Evolutionary conservation across 2,329 filamentous ascomycete genomes (phyloP).

Genomic region (Ascochyta rabiei): DNA sequence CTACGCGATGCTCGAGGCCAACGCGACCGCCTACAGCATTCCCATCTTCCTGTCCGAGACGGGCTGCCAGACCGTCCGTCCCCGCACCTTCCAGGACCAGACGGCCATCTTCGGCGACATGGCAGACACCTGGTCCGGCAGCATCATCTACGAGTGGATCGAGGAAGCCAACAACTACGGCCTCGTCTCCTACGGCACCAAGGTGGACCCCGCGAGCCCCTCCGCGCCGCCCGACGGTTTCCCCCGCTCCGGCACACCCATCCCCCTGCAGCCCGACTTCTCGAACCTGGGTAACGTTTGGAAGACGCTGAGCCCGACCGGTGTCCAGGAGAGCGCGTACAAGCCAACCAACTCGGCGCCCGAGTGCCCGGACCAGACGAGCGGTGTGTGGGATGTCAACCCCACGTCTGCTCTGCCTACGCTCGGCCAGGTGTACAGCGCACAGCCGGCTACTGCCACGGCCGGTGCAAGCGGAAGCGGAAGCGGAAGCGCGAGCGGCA

Average conservation of each 20-base stretch:
- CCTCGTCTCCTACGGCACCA: constrained; percentile 74
- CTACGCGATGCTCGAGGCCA: constrained; percentile 70
- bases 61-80: constrained; percentile 72
- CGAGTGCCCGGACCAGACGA: constrained; percentile 72
- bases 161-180: constrained; percentile 84
- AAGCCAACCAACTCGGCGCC: constrained; percentile 66
- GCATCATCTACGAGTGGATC: constrained; percentile 91
- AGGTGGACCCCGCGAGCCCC: constrained; percentile 55
- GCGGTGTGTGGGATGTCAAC: constrained; percentile 73
- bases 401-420: constrained; percentile 73
- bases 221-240: constrained; percentile 67
- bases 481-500: constrained; percentile 2
- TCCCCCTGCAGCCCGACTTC: constrained; percentile 77
- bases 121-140: constrained; percentile 73
- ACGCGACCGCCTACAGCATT: constrained; percentile 72
- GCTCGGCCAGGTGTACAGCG: constrained; percentile 57
- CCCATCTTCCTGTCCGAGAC: constrained; percentile 75
- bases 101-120: constrained; percentile 80
- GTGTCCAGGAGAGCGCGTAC: constrained; percentile 71
- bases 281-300: constrained; percentile 77
- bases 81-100: constrained; percentile 73
- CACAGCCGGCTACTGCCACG: constrained; percentile 6
- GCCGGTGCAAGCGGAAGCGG: constrained; percentile 10
- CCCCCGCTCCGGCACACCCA: constrained; percentile 74
- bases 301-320: constrained; percentile 72